These are phyloP conservation scores for Talinum fruticosum DNA, from an alignment of 148 eudicot species.

Conservation along the genomic window DNA sequence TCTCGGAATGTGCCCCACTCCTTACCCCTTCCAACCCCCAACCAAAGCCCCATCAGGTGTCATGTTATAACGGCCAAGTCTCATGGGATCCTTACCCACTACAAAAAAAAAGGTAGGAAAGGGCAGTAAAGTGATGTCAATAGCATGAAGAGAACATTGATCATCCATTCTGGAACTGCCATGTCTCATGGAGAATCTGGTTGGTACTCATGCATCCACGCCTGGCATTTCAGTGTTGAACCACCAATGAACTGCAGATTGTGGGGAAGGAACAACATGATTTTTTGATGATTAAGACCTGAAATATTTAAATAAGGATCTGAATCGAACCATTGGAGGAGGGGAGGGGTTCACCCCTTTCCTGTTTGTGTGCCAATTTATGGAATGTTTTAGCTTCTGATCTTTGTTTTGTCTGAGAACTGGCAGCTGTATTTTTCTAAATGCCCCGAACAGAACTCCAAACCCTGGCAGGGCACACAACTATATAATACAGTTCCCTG, in stretches of 20 bases:
- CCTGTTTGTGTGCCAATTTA: too few relatives aligned
- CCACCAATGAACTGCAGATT: neutral
- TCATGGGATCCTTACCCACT: too few relatives aligned
- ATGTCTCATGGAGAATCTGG: neutral
- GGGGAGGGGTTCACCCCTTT: neutral
- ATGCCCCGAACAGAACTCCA: neutral
- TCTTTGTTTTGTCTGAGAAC: neutral
- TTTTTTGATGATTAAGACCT: neutral
- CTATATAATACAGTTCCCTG: neutral
- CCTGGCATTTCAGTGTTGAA: neutral
- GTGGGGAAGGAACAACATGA: neutral
- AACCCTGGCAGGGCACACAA: neutral
- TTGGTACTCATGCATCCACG: neutral
- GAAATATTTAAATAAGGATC: neutral
- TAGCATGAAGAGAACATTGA: neutral
- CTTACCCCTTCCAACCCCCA: too few relatives aligned
- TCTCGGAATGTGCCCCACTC: too few relatives aligned
- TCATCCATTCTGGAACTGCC: neutral
- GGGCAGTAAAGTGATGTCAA: too few relatives aligned
- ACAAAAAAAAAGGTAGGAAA: too few relatives aligned
- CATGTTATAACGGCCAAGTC: too few relatives aligned
- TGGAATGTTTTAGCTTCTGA: neutral
- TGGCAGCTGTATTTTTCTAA: neutral
- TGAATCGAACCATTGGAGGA: neutral
- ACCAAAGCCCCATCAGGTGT: too few relatives aligned